Evolutionary conservation across 176 grass and related monocot species (phyloP).

Genomic region (Neostapfia colusana): DNA sequence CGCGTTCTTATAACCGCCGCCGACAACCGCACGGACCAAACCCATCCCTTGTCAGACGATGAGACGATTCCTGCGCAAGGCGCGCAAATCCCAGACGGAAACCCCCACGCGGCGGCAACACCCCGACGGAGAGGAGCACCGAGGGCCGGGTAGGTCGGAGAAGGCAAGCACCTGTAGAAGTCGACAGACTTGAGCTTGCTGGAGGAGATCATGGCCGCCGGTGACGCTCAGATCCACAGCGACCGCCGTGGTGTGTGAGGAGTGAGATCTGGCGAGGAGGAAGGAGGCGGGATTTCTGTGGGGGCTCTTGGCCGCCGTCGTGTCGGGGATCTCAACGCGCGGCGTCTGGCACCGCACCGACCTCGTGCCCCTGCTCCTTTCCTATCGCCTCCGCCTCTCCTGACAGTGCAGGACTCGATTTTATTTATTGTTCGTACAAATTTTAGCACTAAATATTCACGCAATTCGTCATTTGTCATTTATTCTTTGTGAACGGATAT

Average conservation of each 20-base stretch:
- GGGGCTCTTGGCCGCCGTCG: background rate
- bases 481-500: too few species aligned
- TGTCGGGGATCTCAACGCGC: slow-evolving; percentile 32
- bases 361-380: background rate
- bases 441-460: too few species aligned
- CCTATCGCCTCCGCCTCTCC: too few species aligned
- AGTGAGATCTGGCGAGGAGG: slow-evolving; percentile 34
- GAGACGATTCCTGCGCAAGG: background rate
- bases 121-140: background rate
- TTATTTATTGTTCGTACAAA: too few species aligned
- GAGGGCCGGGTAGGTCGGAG: background rate
- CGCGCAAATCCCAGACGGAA: background rate
- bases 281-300: slow-evolving; percentile 31
- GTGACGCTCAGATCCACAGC: slow-evolving; percentile 28
- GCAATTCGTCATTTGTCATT: too few species aligned
- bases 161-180: slow-evolving; percentile 75
- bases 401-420: too few species aligned
- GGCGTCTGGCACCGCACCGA: slow-evolving; percentile 10
- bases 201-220: slow-evolving; percentile 72
- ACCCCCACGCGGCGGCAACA: background rate
- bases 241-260: background rate
- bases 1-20: background rate
- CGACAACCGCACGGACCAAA: background rate
- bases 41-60: background rate
- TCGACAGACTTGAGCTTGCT: slow-evolving; percentile 99